Percentiles rank a stretch among this genome's conserved stretches.
Evolutionary conservation across 192 early-diverging fungal genomes (phyloP).

Genomic region (Hyaloraphidium curvatum): DNA sequence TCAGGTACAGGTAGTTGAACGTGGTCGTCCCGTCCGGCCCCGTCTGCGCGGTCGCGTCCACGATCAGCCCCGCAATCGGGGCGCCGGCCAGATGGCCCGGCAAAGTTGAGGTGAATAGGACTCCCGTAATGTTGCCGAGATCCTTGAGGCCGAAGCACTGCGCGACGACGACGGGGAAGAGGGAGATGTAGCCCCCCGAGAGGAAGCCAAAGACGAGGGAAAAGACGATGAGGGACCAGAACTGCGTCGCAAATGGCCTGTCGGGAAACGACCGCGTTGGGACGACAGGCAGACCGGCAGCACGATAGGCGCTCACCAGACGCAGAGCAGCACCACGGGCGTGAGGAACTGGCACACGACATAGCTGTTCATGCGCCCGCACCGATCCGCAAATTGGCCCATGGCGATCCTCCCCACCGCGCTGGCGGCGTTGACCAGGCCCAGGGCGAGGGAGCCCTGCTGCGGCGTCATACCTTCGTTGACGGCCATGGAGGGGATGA

Average conservation of each 20-base stretch:
- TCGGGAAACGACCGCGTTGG: too few species aligned
- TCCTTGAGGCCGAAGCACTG: neutral
- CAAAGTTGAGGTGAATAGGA: neutral
- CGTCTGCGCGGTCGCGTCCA: neutral
- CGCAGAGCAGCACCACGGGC: neutral
- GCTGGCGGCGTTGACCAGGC: neutral
- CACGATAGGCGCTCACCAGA: too few species aligned
- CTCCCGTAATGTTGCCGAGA: neutral
- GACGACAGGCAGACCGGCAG: too few species aligned
- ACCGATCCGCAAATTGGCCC: neutral
- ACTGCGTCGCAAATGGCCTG: conserved; percentile 25
- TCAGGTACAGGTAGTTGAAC: neutral
- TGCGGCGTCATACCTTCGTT: conserved; percentile 32
- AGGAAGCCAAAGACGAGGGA: conserved; percentile 23
- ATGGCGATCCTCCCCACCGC: neutral
- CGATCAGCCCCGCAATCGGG: neutral
- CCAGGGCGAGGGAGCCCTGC: conserved; percentile 21
- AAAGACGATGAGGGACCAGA: conserved; percentile 14
- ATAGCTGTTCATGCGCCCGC: neutral
- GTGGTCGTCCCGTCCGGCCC: neutral
- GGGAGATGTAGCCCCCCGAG: conserved; percentile 25
- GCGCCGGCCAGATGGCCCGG: neutral
- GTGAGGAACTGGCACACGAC: neutral
- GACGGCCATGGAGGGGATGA: conserved; percentile 17
- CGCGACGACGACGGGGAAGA: conserved; percentile 15